Evolutionary conservation across 106 monocot genomes (phyloP), one percentile per base, ranked within the genome.

Genomic region (Allium cepa): DNA sequence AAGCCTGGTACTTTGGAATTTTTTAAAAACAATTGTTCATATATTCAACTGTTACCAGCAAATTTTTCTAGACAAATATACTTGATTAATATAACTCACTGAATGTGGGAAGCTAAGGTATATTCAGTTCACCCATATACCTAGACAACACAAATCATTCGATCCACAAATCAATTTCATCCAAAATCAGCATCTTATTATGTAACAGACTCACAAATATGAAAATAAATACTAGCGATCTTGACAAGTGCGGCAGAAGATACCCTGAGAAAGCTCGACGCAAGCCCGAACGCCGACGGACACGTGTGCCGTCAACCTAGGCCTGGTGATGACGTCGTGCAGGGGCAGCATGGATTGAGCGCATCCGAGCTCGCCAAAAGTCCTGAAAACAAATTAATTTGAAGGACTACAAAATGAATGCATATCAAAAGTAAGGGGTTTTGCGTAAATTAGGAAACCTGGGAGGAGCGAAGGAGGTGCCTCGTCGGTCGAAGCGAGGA

Each of bases 191-290:
- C 26, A 56, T 26, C 46, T 36, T 57, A 69, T 58, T 16, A 64
- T 49, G 58, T 12, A 61, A 64, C 17, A 66, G 71, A 79, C 73
- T 75, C 73, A 76, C 72, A 72, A 73, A 76, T 71, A 57, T 67
- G 50, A 57, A 51, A 36, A 82, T 50, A 49, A 66, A 60, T 72
- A 80, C 74, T 89, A 94, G 86, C 89, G 93, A 89, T 94, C 93
- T 70, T 83, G 86, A 78, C 92, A 93, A 92, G 88, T 84, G 85
- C 85, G 71, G 62, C 73, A 67, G 53, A 79, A 88, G 79, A 84
- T 86, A 93, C 93, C 93, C 79, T 89, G 88, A 72, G 84, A 94
- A 48, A 88, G 82, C 85, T 90, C 94, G 69, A 87, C 90, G 81
- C 85, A 94, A 26, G 94, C 90, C 59, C 90, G 80, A 55, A 75